Evolutionary conservation across 768 basidiomycete genomes (phyloP), one percentile per base, ranked within the genome.

Genomic region (Psilocybe cyanescens): DNA sequence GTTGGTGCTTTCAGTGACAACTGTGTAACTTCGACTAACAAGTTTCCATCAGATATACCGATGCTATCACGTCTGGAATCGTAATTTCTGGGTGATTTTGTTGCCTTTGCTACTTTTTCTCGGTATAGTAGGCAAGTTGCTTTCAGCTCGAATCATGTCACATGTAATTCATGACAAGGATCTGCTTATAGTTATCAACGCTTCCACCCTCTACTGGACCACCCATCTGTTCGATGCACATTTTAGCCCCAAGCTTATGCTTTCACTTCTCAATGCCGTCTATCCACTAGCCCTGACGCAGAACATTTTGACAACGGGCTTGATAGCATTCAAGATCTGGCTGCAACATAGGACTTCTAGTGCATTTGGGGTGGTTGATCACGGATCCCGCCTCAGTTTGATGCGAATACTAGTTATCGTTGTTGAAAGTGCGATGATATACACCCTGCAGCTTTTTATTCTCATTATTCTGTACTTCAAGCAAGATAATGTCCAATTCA

Each of bases 11-110:
- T n/a, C 11, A 44, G 37, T 44, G 33, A 44, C 14, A 11, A 44
- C 30, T 30, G 8, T 61, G 35, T 35, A 19, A 48, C 14, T 8
- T 46, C n/a, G n/a, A 19, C 31, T 24, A 28, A 28, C 3, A 29
- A 28, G 44, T 30, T 31, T 7, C 39, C 28, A 30, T 47, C 41
- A 71, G 72, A 71, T 73, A n/a, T 73, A 73, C 51, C 58, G 72
- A 8, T 70, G 70, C 41, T 73, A 67, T 51, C 47, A 70, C n/a
- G 61, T 72, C 11, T 72, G 71, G 71, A 65, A 62, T 45, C 41
- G 57, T 28, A 67, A 62, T 19, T 12, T 53, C 3, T 64, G 54
- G 62, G 50, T 72, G 4, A 61, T 71, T 17, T 17, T 62, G 1
- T 16, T 70, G 19, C 70, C 70, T 29, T 33, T 63, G 6, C 29